Evolutionary conservation across 208 protist genomes (phyloP).

Genomic region (Trypanosoma platydactyli): DNA sequence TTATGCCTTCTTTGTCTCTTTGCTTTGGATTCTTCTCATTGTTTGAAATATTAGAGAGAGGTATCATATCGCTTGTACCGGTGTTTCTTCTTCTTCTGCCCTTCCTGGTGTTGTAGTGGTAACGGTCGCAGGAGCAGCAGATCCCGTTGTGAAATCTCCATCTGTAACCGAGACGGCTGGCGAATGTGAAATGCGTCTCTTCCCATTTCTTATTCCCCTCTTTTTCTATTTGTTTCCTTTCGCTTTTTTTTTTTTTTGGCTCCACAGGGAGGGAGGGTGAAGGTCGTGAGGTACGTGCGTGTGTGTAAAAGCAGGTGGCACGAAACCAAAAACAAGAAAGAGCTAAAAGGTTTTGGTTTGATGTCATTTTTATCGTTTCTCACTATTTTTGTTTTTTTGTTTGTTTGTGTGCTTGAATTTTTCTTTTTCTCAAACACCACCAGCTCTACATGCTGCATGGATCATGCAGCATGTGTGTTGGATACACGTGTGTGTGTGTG

Average conservation of each 20-base stretch:
- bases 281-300: no score
- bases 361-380: no score
- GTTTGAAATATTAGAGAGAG: not conserved
- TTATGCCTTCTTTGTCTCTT: slow-evolving; percentile 15
- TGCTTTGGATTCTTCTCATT: not conserved
- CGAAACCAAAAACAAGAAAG: no score
- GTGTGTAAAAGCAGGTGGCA: no score
- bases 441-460: not conserved
- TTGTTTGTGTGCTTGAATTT: not conserved
- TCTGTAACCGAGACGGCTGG: no score
- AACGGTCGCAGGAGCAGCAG: no score
- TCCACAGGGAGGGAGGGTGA: no score
- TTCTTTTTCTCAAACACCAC: not conserved
- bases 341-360: no score
- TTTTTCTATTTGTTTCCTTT: slow-evolving; percentile 2
- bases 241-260: not conserved
- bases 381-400: not conserved
- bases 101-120: not conserved
- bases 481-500: slow-evolving; percentile 5
- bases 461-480: no score
- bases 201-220: not conserved
- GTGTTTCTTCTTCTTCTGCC: slow-evolving; percentile 6
- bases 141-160: no score
- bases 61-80: slow-evolving; percentile 9
- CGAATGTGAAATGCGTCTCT: no score